phyloP scores from a whole-genome alignment of 2,329 filamentous ascomycete species.

The Aspergillus hiratsukae region DNA sequence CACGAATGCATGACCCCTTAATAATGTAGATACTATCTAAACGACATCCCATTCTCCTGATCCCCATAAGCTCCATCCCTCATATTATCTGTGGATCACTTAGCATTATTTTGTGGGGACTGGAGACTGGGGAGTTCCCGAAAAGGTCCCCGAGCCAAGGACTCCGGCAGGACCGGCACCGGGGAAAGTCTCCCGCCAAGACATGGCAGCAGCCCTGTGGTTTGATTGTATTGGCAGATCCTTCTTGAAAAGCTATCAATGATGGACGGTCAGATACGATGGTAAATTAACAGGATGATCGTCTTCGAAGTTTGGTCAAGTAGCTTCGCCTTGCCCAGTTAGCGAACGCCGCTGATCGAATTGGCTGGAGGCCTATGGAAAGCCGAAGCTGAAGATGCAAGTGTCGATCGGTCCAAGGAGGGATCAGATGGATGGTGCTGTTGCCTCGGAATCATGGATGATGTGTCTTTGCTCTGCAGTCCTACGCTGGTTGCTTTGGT shows the following conservation, averaged over 20 bases:
- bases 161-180: neutral
- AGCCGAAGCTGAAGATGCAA: no score
- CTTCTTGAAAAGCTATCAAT: neutral
- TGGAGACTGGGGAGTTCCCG: neutral
- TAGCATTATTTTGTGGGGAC: neutral
- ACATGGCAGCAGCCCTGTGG: neutral
- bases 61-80: neutral
- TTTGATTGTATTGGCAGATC: neutral
- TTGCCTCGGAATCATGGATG: neutral
- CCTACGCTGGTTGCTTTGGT: no score
- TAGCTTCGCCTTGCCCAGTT: neutral
- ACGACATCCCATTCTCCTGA: neutral
- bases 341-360: neutral
- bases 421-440: neutral
- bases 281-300: neutral
- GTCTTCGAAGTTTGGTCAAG: neutral
- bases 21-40: neutral
- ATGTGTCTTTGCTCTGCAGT: no score
- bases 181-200: neutral
- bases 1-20: neutral
- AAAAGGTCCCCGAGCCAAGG: neutral
- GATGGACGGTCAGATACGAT: no score
- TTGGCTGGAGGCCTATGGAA: neutral
- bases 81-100: neutral
- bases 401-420: neutral